Evolutionary conservation across 345 rosid species (phyloP).

Genomic region (Gossypioides kirkii): DNA sequence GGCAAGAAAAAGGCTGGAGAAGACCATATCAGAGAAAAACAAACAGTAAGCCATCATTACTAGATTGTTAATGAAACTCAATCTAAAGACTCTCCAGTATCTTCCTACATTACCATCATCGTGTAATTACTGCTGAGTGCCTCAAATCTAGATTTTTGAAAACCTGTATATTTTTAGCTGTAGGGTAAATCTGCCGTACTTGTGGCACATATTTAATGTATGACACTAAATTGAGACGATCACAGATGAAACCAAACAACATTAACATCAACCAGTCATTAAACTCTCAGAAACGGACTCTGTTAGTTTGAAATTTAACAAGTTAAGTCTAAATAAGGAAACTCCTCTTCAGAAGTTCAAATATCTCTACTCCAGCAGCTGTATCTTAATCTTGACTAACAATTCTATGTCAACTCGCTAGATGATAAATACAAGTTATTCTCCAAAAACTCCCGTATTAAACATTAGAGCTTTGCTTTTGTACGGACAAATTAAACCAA

Average conservation of each 20-base stretch:
- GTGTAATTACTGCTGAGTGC: not conserved
- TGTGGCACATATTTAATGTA: not conserved
- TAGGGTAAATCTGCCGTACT: not conserved
- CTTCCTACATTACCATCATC: not conserved
- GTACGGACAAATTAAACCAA: not conserved
- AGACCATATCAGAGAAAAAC: not conserved
- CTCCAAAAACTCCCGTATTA: not conserved
- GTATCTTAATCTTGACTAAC: not conserved
- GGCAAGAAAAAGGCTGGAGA: not conserved
- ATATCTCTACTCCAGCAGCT: not conserved
- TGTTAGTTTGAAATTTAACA: not conserved
- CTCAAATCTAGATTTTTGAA: not conserved
- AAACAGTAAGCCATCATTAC: not conserved
- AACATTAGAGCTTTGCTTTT: not conserved
- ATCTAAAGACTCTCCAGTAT: not conserved
- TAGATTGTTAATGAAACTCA: not conserved
- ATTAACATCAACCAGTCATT: not conserved
- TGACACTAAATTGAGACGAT: not conserved
- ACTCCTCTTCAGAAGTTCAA: not conserved
- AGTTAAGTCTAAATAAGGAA: not conserved
- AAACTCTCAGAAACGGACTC: not conserved
- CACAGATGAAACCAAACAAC: not conserved
- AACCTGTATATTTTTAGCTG: not conserved
- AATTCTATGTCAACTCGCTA: not conserved
- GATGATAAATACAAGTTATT: not conserved